Evolutionary conservation across 208 protist genomes (phyloP).

Genomic region (Sergeia podlipaevii): DNA sequence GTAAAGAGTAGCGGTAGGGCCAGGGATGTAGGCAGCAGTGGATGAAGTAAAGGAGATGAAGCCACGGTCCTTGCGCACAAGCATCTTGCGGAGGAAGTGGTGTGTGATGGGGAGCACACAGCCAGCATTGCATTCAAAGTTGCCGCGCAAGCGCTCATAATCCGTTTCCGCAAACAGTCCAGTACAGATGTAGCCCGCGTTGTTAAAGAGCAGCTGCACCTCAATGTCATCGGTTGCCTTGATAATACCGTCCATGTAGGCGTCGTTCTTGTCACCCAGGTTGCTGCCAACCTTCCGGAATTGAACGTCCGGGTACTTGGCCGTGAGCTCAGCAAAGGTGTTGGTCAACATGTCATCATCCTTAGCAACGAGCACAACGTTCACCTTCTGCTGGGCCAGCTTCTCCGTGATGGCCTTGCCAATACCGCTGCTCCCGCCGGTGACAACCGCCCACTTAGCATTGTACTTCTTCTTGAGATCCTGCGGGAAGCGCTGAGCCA

Average conservation of each 20-base stretch:
- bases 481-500: slow-evolving; percentile 59
- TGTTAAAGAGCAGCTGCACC: slow-evolving; percentile 89
- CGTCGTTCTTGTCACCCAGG: slow-evolving; percentile 66
- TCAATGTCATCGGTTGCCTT: slow-evolving; percentile 65
- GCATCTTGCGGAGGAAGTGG: slow-evolving; percentile 85
- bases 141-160: slow-evolving; percentile 67
- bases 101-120: slow-evolving; percentile 86
- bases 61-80: slow-evolving; percentile 63
- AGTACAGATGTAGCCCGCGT: slow-evolving; percentile 93
- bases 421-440: slow-evolving; percentile 94
- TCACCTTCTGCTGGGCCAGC: slow-evolving; percentile 90
- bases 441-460: slow-evolving; percentile 90
- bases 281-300: slow-evolving; percentile 89
- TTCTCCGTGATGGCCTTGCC: slow-evolving; percentile 92
- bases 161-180: slow-evolving; percentile 88
- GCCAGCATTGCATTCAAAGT: slow-evolving; percentile 91
- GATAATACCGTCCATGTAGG: slow-evolving; percentile 72
- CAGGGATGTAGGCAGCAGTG: slow-evolving; percentile 72
- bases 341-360: slow-evolving; percentile 81
- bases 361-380: slow-evolving; percentile 89
- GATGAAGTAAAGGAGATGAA: slow-evolving; percentile 91
- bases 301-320: slow-evolving; percentile 63
- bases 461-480: slow-evolving; percentile 77
- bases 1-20: slow-evolving; percentile 89
- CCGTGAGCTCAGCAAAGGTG: slow-evolving; percentile 73